Conservation (phyloP, 768 basidiomycete genomes). For the Mycena polygramma region DNA sequence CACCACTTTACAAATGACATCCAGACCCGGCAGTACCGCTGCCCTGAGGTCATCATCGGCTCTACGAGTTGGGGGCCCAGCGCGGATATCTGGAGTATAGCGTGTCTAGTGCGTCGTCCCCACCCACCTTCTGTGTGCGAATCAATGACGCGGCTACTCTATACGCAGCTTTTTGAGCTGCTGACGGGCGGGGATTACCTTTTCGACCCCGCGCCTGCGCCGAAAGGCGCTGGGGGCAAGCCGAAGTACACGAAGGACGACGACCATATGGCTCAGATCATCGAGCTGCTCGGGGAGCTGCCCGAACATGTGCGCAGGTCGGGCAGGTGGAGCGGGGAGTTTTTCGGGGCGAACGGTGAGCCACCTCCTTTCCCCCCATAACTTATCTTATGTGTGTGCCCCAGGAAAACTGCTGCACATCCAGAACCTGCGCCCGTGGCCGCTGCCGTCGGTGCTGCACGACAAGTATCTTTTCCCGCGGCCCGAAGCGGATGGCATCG, state of each 20-base stretch:
- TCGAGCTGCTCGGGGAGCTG: slow-evolving; percentile 94
- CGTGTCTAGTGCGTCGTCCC: slow-evolving; percentile 81
- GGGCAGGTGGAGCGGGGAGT: slow-evolving; percentile 94
- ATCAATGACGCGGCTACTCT: neutral
- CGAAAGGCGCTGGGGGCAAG: slow-evolving; percentile 47
- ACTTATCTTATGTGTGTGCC: slow-evolving; percentile 5
- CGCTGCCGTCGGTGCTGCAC: slow-evolving; percentile 82
- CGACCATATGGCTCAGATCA: slow-evolving; percentile 97
- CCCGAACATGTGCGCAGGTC: slow-evolving; percentile 85
- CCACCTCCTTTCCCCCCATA: slow-evolving; percentile 23
- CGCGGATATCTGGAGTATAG: slow-evolving; percentile 97
- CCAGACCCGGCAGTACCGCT: slow-evolving; percentile 96
- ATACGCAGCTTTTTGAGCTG: slow-evolving; percentile 87
- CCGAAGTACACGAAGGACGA: slow-evolving; percentile 97
- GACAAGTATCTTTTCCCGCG: slow-evolving; percentile 97
- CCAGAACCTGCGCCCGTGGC: slow-evolving; percentile 94
- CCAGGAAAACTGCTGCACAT: slow-evolving; percentile 90
- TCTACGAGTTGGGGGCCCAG: slow-evolving; percentile 91
- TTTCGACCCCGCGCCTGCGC: slow-evolving; percentile 92
- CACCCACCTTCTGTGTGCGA: neutral
- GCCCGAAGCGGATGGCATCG: slow-evolving; percentile 83
- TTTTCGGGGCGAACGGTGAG: slow-evolving; percentile 93
- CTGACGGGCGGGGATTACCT: slow-evolving; percentile 97
- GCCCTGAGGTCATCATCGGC: slow-evolving; percentile 97
- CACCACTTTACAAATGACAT: slow-evolving; percentile 99